phyloP scores from a whole-genome alignment of 1,139 yeast genomes.

The Yamadazyma mexicana region DNA sequence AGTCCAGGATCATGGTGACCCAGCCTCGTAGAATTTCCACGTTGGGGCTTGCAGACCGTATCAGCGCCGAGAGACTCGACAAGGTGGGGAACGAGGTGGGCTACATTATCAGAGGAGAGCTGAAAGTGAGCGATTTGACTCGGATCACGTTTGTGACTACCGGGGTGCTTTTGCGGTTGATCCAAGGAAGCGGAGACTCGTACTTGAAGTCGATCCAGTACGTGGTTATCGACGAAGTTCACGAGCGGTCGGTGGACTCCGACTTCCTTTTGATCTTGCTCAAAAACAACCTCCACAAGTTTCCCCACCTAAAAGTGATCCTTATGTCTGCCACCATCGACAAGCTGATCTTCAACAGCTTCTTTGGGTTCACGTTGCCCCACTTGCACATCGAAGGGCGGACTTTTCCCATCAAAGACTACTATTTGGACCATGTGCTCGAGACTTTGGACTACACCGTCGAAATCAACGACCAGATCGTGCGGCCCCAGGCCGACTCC shows the following conservation, averaged over 20 bases:
- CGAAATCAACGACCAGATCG: constrained; percentile 38
- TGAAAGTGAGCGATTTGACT: constrained; percentile 60
- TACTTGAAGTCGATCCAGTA: constrained; percentile 62
- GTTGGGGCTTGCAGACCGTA: constrained; percentile 90
- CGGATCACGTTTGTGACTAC: constrained; percentile 86
- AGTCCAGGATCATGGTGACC: constrained; percentile 75
- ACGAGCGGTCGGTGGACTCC: constrained; percentile 89
- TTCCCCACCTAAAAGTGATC: constrained; percentile 62
- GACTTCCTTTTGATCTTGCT: constrained; percentile 80
- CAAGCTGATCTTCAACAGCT: constrained; percentile 61
- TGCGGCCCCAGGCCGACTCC: constrained; percentile 63
- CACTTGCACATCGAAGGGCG: constrained; percentile 87
- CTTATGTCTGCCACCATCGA: constrained; percentile 96
- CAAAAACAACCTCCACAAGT: constrained; percentile 52
- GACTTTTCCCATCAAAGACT: constrained; percentile 85
- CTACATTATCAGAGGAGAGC: constrained; percentile 87
- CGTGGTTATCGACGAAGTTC: constrained; percentile 91
- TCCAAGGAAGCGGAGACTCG: constrained; percentile 50
- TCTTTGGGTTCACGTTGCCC: constrained; percentile 51
- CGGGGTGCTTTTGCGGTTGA: constrained; percentile 85
- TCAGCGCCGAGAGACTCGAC: constrained; percentile 76
- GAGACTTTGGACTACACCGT: constrained; percentile 54
- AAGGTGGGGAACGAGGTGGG: constrained; percentile 81
- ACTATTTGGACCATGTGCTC: constrained; percentile 66
- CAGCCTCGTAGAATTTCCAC: constrained; percentile 97